phyloP scores from a whole-genome alignment of 768 basidiomycete genomes.

The Cystofilobasidium capitatum region DNA sequence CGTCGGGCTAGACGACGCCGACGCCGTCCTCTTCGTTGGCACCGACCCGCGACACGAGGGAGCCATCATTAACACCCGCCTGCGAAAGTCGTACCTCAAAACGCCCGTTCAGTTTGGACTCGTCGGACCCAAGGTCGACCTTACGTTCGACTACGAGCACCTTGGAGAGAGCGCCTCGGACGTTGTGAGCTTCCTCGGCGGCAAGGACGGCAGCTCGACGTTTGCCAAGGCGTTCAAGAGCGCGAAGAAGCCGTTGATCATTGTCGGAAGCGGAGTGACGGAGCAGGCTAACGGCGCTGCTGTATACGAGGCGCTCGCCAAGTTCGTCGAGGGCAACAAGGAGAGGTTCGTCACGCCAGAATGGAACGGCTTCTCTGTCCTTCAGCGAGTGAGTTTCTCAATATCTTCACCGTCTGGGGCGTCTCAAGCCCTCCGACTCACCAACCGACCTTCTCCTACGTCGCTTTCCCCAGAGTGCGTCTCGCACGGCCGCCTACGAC shows the following conservation, averaged over 20 bases:
- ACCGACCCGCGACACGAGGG: constrained; percentile 97
- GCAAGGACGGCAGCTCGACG: constrained; percentile 37
- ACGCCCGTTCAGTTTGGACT: constrained; percentile 75
- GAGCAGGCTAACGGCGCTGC: constrained; percentile 78
- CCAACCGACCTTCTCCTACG: neutral
- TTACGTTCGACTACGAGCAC: constrained; percentile 86
- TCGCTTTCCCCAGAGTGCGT: constrained; percentile 55
- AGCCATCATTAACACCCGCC: constrained; percentile 90
- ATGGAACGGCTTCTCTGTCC: constrained; percentile 89
- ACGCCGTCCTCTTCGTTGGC: constrained; percentile 84
- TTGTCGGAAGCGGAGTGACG: constrained; percentile 75
- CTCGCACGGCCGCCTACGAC: constrained; percentile 87
- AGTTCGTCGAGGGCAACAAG: constrained; percentile 71
- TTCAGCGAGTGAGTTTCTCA: constrained; percentile 69
- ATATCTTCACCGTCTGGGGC: neutral
- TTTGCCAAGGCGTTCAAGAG: constrained; percentile 80
- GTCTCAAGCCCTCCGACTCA: neutral
- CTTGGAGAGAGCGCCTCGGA: constrained; percentile 72
- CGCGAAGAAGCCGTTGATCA: constrained; percentile 83
- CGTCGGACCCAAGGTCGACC: constrained; percentile 83
- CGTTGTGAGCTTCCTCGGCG: constrained; percentile 57
- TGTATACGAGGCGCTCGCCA: constrained; percentile 64
- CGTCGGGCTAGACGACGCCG: constrained; percentile 79
- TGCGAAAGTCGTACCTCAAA: constrained; percentile 89
- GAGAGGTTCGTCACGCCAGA: constrained; percentile 66